phyloP scores from a whole-genome alignment of 139 green algal species.

The Tetradesmus lagerheimii region DNA sequence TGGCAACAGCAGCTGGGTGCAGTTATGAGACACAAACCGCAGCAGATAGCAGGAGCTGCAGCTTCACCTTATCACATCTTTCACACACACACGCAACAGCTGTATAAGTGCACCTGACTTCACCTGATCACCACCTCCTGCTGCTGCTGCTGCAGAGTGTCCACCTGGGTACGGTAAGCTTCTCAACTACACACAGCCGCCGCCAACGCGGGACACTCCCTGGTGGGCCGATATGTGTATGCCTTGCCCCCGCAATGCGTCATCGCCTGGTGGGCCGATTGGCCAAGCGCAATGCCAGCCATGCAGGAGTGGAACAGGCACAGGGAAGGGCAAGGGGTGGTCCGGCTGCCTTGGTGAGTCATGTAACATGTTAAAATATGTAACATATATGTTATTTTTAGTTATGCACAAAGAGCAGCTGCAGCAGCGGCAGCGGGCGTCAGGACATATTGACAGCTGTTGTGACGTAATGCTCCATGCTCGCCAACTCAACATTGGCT shows the following conservation, averaged over 20 bases:
- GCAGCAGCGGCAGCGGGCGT: background rate
- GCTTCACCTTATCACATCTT: background rate
- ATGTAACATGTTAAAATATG: too few species aligned
- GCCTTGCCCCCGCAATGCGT: background rate
- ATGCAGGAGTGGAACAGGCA: background rate
- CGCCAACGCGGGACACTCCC: background rate
- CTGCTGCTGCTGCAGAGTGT: background rate
- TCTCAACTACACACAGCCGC: background rate
- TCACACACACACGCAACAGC: too few species aligned
- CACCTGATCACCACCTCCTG: too few species aligned
- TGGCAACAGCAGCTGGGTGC: background rate
- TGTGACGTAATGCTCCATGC: too few species aligned
- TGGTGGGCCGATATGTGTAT: background rate
- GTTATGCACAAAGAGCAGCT: background rate
- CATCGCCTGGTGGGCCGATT: background rate
- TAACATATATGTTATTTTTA: background rate
- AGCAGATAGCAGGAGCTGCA: background rate
- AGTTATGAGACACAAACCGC: too few species aligned
- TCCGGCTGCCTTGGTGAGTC: background rate
- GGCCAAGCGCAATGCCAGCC: background rate
- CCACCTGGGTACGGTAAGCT: background rate
- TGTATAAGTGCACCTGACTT: too few species aligned
- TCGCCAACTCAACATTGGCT: background rate
- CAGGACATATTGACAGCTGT: background rate
- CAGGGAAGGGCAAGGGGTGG: background rate